Evolutionary conservation across 805 yeast species (phyloP), one percentile per base, ranked within the genome.

Genomic region (Naumovozyma dairenensis): DNA sequence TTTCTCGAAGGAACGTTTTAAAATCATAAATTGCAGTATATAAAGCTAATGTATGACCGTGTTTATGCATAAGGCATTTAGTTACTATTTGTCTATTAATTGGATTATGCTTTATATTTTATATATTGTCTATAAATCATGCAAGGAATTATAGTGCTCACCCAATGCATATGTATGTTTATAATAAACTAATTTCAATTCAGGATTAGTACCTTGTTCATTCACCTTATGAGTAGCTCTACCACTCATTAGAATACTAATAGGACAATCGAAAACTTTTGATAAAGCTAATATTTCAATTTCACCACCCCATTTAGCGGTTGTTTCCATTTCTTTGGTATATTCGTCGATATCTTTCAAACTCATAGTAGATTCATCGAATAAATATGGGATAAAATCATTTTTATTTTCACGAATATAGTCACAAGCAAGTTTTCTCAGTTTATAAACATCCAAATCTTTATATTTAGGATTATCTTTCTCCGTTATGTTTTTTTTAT

Each of bases 231-330:
- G 64, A 2, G 79, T 68, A 4, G 86, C 70, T 26, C 84, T 70
- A 1, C 93, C 94, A 30, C 85, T 80, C 66, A 81, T 74, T 60
- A 78, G 65, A 8, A 89, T 77, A 31, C 77, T 66, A n/a, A 89
- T 73, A 0, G 86, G 82, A 44, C 82, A 75, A 38, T 77, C 66
- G 46, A 67, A 81, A n/a, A 72, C 73, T 38, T 74, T 68, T 1
- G 93, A 69, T 26, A 87, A 63, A 0, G 96, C 96, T 51, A 83
- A 57, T 14, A 89, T 76, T 62, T 89, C 98, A 64, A 85, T 65
- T 48, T 92, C 96, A 6, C 95, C 92, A 17, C 98, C 98, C 98
- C 98, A 89, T 66, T 82, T 72, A 0, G 94, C 77, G 0, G 95
- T 84, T n/a, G 56, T 64, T 38, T 71, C 80, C 37, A 89, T 66